Conservation (phyloP, 768 basidiomycete species). For the Clathrus columnatus region DNA sequence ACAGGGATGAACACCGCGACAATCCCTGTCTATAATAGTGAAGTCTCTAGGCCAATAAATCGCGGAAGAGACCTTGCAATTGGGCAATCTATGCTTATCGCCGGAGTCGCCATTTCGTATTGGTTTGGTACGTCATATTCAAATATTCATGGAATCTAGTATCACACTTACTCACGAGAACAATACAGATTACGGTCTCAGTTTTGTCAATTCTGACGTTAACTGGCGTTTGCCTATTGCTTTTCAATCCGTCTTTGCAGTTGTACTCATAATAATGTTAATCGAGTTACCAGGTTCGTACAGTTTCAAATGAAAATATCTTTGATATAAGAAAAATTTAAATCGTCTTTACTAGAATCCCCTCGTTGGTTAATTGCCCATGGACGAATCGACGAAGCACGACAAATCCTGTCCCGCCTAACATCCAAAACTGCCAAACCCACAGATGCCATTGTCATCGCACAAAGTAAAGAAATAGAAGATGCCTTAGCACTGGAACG, state of each 20-base stretch:
- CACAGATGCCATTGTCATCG: slow-evolving; percentile 5
- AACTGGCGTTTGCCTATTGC: slow-evolving; percentile 9
- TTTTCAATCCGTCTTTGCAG: slow-evolving; percentile 8
- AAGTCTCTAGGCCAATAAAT: slow-evolving; percentile 6
- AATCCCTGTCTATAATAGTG: slow-evolving; percentile 11
- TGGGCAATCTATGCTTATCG: slow-evolving; percentile 6
- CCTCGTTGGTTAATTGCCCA: slow-evolving; percentile 56
- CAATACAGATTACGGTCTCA: slow-evolving; percentile 4
- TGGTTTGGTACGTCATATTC: slow-evolving; percentile 6
- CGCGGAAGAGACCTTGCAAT: slow-evolving; percentile 7
- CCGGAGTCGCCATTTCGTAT: slow-evolving; percentile 3
- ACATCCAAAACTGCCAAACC: background rate
- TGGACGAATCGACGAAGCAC: slow-evolving; percentile 49
- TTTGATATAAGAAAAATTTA: no score
- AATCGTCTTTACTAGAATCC: background rate
- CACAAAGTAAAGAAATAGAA: slow-evolving; percentile 8
- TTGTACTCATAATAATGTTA: slow-evolving; percentile 2
- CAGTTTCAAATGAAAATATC: background rate
- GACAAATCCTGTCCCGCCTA: slow-evolving; percentile 29
- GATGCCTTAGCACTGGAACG: slow-evolving; percentile 5
- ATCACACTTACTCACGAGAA: background rate
- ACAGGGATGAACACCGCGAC: slow-evolving; percentile 9
- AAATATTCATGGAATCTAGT: background rate
- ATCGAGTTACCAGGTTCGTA: slow-evolving; percentile 8
- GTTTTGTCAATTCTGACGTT: slow-evolving; percentile 6